These are phyloP conservation scores for Capsella rubella DNA, from an alignment of 441 rosid species.

Conservation along the genomic window DNA sequence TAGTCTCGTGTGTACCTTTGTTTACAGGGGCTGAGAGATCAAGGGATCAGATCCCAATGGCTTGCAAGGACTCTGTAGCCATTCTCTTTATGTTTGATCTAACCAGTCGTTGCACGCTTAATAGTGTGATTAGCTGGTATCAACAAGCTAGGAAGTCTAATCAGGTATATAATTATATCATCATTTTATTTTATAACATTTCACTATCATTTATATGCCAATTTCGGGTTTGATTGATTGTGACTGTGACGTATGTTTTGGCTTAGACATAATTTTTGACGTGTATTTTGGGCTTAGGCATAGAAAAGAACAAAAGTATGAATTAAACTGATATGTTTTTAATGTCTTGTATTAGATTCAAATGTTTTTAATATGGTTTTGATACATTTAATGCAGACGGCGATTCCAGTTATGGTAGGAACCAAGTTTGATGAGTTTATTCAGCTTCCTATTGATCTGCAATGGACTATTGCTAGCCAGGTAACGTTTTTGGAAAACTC, in stretches of 20 bases:
- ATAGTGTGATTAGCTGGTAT: conserved; percentile 80
- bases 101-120: conserved; percentile 75
- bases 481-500: conserved; percentile 41
- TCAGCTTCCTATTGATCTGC: conserved; percentile 86
- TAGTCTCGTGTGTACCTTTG: too few relatives aligned
- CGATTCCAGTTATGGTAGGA: conserved; percentile 71
- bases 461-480: conserved; percentile 92
- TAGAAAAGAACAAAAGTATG: neutral
- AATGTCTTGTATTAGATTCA: neutral
- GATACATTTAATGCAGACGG: conserved; percentile 51
- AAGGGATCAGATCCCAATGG: conserved; percentile 57
- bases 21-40: conserved; percentile 61
- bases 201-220: neutral
- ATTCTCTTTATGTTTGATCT: conserved; percentile 84
- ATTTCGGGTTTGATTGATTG: neutral
- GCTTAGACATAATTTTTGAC: neutral
- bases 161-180: conserved; percentile 57
- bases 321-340: neutral
- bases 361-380: neutral
- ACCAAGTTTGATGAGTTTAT: conserved; percentile 94
- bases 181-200: neutral
- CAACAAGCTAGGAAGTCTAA: conserved; percentile 79
- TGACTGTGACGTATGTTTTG: neutral
- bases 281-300: neutral
- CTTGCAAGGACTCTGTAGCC: conserved; percentile 84